Evolutionary conservation across 306 rosid genomes (phyloP).

Genomic region (Cucumis sativus): Cucumber_9930_V3 NC_026659.2:28456501-28457000

Average conservation of each 20-base stretch:
- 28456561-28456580: no score
- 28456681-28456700: neutral
- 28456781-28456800: neutral
- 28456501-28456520: no score
- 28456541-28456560: no score
- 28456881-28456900: constrained; percentile 21
- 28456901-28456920: constrained; percentile 29
- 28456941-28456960: constrained; percentile 10
- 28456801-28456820: constrained; percentile 36
- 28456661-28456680: neutral
- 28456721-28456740: neutral
- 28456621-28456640: no score
- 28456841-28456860: constrained; percentile 19
- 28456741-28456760: neutral
- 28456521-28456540: no score
- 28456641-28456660: neutral
- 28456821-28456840: constrained; percentile 32
- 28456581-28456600: no score
- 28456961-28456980: constrained; percentile 1
- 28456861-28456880: constrained; percentile 35
- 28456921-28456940: constrained; percentile 14
- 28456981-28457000: constrained; percentile 15
- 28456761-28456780: neutral
- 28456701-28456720: no score
- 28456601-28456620: no score